Evolutionary conservation across 306 rosid species (phyloP).

Genomic region (Quillaja saponaria): DNA sequence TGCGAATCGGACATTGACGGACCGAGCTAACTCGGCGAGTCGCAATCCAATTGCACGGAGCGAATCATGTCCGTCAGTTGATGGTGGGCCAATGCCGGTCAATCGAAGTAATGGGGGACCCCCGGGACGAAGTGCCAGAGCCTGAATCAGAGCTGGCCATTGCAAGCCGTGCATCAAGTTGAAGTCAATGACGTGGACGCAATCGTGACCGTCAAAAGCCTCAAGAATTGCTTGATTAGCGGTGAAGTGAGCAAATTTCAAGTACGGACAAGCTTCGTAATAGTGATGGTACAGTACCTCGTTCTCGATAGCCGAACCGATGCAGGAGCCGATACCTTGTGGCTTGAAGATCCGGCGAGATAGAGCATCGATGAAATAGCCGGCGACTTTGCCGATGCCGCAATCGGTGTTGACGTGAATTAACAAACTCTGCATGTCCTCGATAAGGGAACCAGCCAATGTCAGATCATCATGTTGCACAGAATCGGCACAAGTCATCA

Average conservation of each 20-base stretch:
- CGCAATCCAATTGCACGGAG: conserved; percentile 73
- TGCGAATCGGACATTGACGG: conserved; percentile 78
- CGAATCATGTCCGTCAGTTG: conserved; percentile 81
- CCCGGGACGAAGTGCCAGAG: conserved; percentile 81
- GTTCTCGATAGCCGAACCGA: conserved; percentile 44
- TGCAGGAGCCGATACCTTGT: conserved; percentile 8
- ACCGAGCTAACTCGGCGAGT: conserved; percentile 79
- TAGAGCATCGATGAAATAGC: conserved; percentile 77
- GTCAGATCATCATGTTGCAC: conserved; percentile 69
- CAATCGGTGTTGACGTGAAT: conserved; percentile 55
- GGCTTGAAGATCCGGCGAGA: conserved; percentile 61
- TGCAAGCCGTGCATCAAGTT: conserved; percentile 88
- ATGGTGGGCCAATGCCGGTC: conserved; percentile 95
- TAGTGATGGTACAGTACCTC: conserved; percentile 71
- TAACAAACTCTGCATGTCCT: conserved; percentile 67
- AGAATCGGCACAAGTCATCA: conserved; percentile 81
- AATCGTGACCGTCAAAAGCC: conserved; percentile 76
- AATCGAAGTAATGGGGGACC: conserved; percentile 74
- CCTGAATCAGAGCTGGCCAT: conserved; percentile 91
- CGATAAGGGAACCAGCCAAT: conserved; percentile 70
- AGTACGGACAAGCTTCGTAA: conserved; percentile 86
- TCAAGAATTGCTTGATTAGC: conserved; percentile 90
- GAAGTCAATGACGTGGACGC: conserved; percentile 91
- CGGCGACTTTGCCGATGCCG: conserved; percentile 94
- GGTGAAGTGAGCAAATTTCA: conserved; percentile 92